Evolutionary conservation across 805 yeast species (phyloP).

Genomic region (Saccharomycopsis javanensis): DNA sequence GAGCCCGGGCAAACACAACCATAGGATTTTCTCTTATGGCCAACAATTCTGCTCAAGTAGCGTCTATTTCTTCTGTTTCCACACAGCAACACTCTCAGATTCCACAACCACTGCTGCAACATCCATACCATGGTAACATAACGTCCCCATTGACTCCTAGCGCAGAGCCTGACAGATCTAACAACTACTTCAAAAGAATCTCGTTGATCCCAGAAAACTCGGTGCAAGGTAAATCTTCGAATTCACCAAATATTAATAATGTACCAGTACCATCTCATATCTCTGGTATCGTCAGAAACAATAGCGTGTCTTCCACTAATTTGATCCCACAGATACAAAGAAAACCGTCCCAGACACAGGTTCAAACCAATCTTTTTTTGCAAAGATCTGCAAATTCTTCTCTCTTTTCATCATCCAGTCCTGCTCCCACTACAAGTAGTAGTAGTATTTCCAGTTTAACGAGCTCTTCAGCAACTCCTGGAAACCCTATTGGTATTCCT

Average conservation of each 20-base stretch:
- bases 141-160: background rate
- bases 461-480: background rate
- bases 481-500: background rate
- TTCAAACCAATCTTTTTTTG: background rate
- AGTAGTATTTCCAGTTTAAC: background rate
- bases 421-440: background rate
- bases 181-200: constrained; percentile 37
- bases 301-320: background rate
- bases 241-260: constrained; percentile 26
- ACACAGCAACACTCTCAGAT: background rate
- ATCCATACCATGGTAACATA: background rate
- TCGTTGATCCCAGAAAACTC: constrained; percentile 30
- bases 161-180: constrained; percentile 28
- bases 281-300: background rate
- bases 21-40: background rate
- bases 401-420: background rate
- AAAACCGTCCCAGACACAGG: background rate
- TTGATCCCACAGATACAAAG: background rate
- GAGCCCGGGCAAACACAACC: background rate
- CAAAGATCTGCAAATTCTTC: background rate
- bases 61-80: too few species aligned
- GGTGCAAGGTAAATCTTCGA: background rate
- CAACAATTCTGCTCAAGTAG: background rate
- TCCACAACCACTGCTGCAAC: background rate
- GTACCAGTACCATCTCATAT: background rate